Percentiles rank a stretch among this genome's conserved stretches.
phyloP scores from a whole-genome alignment of 2,329 filamentous ascomycete genomes.

The Xylariaceae sp. region DNA sequence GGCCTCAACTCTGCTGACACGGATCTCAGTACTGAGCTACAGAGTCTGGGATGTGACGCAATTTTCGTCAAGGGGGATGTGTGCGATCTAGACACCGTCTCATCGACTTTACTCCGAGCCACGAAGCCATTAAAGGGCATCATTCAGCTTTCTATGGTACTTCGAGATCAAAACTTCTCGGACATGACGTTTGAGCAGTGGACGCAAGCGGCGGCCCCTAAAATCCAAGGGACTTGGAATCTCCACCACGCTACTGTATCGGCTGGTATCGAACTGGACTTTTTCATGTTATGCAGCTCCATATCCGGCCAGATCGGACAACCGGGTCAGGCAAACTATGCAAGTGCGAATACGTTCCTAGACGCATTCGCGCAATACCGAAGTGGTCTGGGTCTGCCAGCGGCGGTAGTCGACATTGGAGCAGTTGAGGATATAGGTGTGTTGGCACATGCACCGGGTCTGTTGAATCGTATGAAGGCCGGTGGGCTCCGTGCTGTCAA shows the following conservation, averaged over 20 bases:
- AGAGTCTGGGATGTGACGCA: conserved; percentile 20
- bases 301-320: conserved; percentile 26
- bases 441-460: conserved; percentile 3
- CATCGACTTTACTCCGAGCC: background rate
- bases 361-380: conserved; percentile 32
- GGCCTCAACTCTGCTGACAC: conserved; percentile 12
- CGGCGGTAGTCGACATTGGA: conserved; percentile 34
- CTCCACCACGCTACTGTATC: conserved; percentile 30
- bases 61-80: conserved; percentile 18
- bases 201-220: conserved; percentile 30
- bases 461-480: conserved; percentile 2
- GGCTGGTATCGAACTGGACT: conserved; percentile 25
- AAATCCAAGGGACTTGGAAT: conserved; percentile 40
- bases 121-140: conserved; percentile 8
- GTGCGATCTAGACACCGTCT: conserved; percentile 16
- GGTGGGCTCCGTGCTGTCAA: background rate
- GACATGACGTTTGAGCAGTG: conserved; percentile 35
- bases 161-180: conserved; percentile 30
- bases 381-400: conserved; percentile 30
- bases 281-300: conserved; percentile 35
- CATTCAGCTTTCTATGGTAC: conserved; percentile 21
- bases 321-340: conserved; percentile 34
- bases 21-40: conserved; percentile 18
- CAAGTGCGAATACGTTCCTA: conserved; percentile 34
- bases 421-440: conserved; percentile 35